These are phyloP conservation scores for Calonectria leucothoes DNA, from an alignment of 2,329 filamentous ascomycete genomes.

Conservation along the genomic window DNA sequence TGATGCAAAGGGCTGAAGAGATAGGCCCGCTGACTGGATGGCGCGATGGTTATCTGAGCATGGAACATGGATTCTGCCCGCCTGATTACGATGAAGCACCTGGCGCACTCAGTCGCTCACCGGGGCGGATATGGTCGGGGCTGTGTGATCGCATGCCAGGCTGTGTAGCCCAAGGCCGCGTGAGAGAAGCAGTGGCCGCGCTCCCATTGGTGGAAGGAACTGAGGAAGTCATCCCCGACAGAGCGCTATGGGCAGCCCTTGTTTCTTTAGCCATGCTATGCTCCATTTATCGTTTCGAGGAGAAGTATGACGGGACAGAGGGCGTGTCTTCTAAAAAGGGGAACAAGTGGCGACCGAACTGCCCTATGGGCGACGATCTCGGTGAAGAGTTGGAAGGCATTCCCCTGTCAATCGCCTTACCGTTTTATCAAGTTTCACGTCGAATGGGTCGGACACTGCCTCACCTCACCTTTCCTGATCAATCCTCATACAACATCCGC, in stretches of 20 bases:
- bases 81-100: constrained; percentile 62
- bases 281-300: constrained; percentile 65
- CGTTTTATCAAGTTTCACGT: constrained; percentile 62
- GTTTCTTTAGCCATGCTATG: constrained; percentile 65
- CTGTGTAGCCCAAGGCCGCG: constrained; percentile 61
- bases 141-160: constrained; percentile 66
- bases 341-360: constrained; percentile 47
- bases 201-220: constrained; percentile 62
- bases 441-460: constrained; percentile 64
- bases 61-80: constrained; percentile 64
- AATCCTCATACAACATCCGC: constrained; percentile 65
- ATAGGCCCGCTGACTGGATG: constrained; percentile 63
- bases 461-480: constrained; percentile 64
- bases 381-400: constrained; percentile 62
- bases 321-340: constrained; percentile 53
- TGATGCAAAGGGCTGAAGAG: constrained; percentile 63
- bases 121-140: constrained; percentile 66
- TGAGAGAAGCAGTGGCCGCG: constrained; percentile 60
- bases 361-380: constrained; percentile 62
- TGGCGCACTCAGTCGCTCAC: constrained; percentile 56
- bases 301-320: constrained; percentile 63
- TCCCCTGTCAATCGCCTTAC: constrained; percentile 59
- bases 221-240: constrained; percentile 61
- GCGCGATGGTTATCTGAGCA: constrained; percentile 53
- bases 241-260: constrained; percentile 64